phyloP scores from a whole-genome alignment of 345 rosid species.

The Aethionema arabicum region DNA sequence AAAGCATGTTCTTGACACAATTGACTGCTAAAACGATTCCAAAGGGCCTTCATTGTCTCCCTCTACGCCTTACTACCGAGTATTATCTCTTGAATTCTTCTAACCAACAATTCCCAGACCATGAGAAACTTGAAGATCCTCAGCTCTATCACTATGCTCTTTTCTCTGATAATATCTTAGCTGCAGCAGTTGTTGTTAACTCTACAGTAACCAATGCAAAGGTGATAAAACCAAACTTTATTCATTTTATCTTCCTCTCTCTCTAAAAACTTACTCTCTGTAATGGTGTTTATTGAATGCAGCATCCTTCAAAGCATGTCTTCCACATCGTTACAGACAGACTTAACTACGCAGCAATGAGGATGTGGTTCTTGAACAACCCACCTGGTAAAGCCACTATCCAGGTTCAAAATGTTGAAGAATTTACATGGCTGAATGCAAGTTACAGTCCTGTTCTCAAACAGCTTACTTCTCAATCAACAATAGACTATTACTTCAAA shows the following conservation, averaged over 20 bases:
- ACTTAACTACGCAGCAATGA: constrained; percentile 96
- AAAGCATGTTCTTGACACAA: constrained; percentile 88
- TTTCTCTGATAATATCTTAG: constrained; percentile 92
- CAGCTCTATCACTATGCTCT: constrained; percentile 79
- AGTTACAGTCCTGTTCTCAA: constrained; percentile 97
- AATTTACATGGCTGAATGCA: constrained; percentile 87
- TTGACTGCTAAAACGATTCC: constrained; percentile 95
- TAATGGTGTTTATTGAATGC: constrained; percentile 41
- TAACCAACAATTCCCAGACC: constrained; percentile 64
- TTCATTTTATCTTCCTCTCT: constrained; percentile 15
- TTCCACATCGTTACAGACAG: constrained; percentile 93
- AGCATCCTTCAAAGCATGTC: constrained; percentile 86
- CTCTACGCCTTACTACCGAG: constrained; percentile 84
- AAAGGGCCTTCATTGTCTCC: constrained; percentile 98
- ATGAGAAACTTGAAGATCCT: constrained; percentile 71
- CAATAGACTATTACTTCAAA: constrained; percentile 92
- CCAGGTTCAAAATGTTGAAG: constrained; percentile 93
- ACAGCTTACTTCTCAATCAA: constrained; percentile 82
- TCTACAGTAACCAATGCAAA: constrained; percentile 80
- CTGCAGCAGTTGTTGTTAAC: constrained; percentile 90
- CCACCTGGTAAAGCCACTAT: constrained; percentile 75
- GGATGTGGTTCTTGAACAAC: constrained; percentile 95
- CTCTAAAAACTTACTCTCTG: constrained; percentile 27
- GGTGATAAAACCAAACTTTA: constrained; percentile 47
- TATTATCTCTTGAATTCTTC: constrained; percentile 67